These are phyloP conservation scores for Lecanicillium sp. DNA, from an alignment of 2,329 filamentous ascomycete genomes.

Conservation along the genomic window DNA sequence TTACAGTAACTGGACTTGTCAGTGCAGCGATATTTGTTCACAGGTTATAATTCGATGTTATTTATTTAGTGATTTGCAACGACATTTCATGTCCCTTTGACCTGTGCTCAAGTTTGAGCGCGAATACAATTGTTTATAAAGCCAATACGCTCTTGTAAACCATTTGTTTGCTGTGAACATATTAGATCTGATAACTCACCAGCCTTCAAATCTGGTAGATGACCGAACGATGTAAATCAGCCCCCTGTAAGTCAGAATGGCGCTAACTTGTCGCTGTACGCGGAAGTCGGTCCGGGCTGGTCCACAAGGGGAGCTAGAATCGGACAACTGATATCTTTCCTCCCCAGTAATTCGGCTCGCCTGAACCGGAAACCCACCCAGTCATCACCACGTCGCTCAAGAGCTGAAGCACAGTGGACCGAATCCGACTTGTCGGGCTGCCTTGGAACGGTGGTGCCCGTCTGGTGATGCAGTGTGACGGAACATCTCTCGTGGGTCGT, in stretches of 20 bases:
- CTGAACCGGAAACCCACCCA: background rate
- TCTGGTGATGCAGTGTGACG: background rate
- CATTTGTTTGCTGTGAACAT: background rate
- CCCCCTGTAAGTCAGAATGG: too few relatives aligned
- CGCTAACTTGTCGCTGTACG: too few relatives aligned
- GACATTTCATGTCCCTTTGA: background rate
- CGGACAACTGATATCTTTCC: too few relatives aligned
- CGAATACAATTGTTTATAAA: background rate
- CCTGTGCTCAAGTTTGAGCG: background rate
- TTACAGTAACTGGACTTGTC: background rate
- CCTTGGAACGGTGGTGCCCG: background rate
- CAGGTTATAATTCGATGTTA: background rate
- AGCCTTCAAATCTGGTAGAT: too few relatives aligned
- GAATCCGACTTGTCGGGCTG: constrained; percentile 3
- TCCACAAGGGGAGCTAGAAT: too few relatives aligned
- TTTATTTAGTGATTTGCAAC: background rate
- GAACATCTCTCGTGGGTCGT: background rate
- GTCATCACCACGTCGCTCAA: too few relatives aligned
- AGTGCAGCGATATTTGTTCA: background rate
- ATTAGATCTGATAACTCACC: too few relatives aligned
- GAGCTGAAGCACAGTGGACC: too few relatives aligned
- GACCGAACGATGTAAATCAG: too few relatives aligned
- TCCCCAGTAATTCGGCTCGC: background rate
- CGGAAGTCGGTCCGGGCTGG: too few relatives aligned
- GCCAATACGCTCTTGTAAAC: too few relatives aligned